Evolutionary conservation across 805 yeast genomes (phyloP), one percentile per base, ranked within the genome.

Genomic region (Lachancea kluyveri): DNA sequence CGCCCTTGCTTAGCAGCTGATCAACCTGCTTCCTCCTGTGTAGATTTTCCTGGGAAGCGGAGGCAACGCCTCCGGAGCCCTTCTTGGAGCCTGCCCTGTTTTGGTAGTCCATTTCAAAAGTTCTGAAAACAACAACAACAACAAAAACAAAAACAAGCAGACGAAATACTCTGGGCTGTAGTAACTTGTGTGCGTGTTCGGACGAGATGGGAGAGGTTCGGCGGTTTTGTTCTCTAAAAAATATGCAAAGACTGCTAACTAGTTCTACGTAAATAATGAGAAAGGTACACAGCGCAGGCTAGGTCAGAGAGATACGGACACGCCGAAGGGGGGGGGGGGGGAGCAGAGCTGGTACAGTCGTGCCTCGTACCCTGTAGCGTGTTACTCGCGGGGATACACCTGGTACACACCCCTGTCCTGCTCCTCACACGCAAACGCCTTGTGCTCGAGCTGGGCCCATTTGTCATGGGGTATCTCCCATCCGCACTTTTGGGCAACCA

Each of bases 91-190:
- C 95, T 3, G 83, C 94, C 48, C 95, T 62, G 45, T 82, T 83
- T 41, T 85, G 88, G 51, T 84, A 84, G 55, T 87, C 95, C 96
- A 87, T 87, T n/a, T n/a, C n/a, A n/a, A n/a, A n/a, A n/a, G n/a
- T n/a, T n/a, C n/a, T n/a, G n/a, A n/a, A n/a, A n/a, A n/a, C n/a
- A n/a, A n/a, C n/a, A n/a, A n/a, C n/a, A n/a, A n/a, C n/a, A n/a
- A n/a, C n/a, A n/a, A n/a, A n/a, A n/a, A n/a, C n/a, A n/a, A n/a
- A n/a, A n/a, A n/a, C n/a, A n/a, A n/a, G n/a, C n/a, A n/a, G n/a
- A n/a, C n/a, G n/a, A n/a, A n/a, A n/a, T n/a, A n/a, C n/a, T n/a
- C n/a, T n/a, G n/a, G n/a, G n/a, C n/a, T n/a, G n/a, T n/a, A n/a
- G n/a, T n/a, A n/a, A n/a, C n/a, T n/a, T n/a, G n/a, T n/a, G n/a